Evolutionary conservation across 805 yeast genomes (phyloP).

Genomic region (Candida ulmi): DNA sequence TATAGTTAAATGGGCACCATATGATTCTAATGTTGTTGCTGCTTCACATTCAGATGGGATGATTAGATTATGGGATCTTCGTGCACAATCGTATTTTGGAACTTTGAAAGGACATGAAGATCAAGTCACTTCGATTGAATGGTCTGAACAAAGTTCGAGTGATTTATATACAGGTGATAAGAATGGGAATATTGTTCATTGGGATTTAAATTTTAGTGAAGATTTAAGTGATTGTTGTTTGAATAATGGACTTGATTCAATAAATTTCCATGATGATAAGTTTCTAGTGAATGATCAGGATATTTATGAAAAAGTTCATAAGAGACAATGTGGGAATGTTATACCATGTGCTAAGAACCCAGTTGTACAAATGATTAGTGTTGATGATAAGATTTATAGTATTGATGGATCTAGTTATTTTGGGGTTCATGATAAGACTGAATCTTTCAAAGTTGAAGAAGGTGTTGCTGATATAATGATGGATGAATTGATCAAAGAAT

Average conservation of each 20-base stretch:
- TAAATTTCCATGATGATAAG: conserved; percentile 27
- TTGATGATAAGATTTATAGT: conserved; percentile 37
- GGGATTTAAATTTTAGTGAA: conserved; percentile 46
- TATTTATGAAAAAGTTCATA: conserved; percentile 27
- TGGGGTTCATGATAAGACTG: conserved; percentile 43
- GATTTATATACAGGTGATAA: conserved; percentile 56
- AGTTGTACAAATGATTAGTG: conserved; percentile 40
- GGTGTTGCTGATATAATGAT: conserved; percentile 16
- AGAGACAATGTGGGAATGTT: conserved; percentile 56
- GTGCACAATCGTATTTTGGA: conserved; percentile 49
- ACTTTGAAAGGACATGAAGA: conserved; percentile 52
- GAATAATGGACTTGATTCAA: conserved; percentile 40
- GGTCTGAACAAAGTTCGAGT: conserved; percentile 45
- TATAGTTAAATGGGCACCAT: conserved; percentile 57
- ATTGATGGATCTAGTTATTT: conserved; percentile 50
- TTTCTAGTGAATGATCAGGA: conserved; percentile 18
- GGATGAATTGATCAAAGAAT: conserved; percentile 15
- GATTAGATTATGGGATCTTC: conserved; percentile 70
- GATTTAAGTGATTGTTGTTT: conserved; percentile 36
- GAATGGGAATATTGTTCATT: conserved; percentile 60
- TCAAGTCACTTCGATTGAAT: conserved; percentile 49
- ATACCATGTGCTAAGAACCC: conserved; percentile 53
- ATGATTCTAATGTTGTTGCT: conserved; percentile 55
- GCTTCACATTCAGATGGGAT: conserved; percentile 54
- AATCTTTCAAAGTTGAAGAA: conserved; percentile 17